A percentile compares a stretch with the other conserved stretches of the same genome.
Evolutionary conservation across 148 eudicot genomes (phyloP).

Genomic region (Rhododendron williamsianum): DNA sequence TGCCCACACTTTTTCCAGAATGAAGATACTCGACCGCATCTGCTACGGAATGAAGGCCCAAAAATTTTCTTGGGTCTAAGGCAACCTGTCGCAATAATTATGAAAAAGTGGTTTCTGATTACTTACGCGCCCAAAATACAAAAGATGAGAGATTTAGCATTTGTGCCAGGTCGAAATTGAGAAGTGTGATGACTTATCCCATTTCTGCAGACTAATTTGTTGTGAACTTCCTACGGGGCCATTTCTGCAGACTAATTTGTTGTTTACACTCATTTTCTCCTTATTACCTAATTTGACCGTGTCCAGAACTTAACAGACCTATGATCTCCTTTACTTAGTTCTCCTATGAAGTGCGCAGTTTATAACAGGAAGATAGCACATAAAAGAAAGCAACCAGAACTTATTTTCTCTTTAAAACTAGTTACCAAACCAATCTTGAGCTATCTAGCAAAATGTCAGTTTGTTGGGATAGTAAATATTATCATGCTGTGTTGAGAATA

Average conservation of each 20-base stretch:
- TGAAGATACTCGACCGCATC: constrained; percentile 98
- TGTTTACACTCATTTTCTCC: background rate
- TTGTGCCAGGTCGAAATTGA: background rate
- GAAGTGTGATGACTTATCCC: background rate
- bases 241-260: background rate
- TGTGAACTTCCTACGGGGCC: background rate
- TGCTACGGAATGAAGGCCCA: constrained; percentile 71
- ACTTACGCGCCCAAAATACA: background rate
- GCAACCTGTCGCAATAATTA: constrained; percentile 42
- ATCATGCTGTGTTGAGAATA: background rate
- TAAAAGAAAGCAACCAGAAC: background rate
- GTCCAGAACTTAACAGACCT: background rate
- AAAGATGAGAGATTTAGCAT: background rate
- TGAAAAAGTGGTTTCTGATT: background rate
- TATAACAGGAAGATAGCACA: background rate
- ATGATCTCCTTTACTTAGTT: background rate
- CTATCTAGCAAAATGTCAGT: background rate
- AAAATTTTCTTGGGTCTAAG: constrained; percentile 71
- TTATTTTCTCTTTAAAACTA: background rate
- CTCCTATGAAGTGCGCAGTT: background rate
- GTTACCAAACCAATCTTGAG: background rate
- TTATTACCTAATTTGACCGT: background rate
- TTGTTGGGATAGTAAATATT: background rate
- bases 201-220: background rate
- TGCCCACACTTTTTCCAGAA: constrained; percentile 88